Percentiles rank a stretch among this genome's conserved stretches.
Conservation (phyloP, 768 basidiomycete species). For the Terana coerulea region DNA sequence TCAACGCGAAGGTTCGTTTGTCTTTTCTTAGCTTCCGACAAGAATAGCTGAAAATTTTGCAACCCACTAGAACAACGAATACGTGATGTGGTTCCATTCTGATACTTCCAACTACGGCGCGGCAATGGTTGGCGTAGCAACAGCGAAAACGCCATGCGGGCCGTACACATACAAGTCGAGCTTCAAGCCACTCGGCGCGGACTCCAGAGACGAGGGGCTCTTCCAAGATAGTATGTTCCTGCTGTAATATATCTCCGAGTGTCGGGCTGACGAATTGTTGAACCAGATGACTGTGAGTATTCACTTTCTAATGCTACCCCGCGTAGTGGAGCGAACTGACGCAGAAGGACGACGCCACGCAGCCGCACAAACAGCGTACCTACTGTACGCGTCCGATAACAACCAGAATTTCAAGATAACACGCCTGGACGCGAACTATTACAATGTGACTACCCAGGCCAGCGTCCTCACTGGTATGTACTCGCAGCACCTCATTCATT, state of each 20-base stretch:
- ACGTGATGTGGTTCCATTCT: slow-evolving; percentile 73
- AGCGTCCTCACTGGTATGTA: slow-evolving; percentile 41
- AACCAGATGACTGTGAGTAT: slow-evolving; percentile 8
- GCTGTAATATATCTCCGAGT: slow-evolving; percentile 1
- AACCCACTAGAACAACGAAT: slow-evolving; percentile 45
- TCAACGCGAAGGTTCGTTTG: slow-evolving; percentile 43
- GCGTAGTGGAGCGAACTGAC: neutral
- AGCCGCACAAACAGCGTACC: slow-evolving; percentile 47
- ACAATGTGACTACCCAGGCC: slow-evolving; percentile 47
- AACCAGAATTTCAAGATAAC: slow-evolving; percentile 71
- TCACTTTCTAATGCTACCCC: neutral
- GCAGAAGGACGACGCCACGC: neutral
- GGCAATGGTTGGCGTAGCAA: slow-evolving; percentile 61
- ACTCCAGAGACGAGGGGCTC: slow-evolving; percentile 57
- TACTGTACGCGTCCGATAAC: slow-evolving; percentile 63
- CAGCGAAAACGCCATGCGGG: slow-evolving; percentile 54
- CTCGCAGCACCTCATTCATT: neutral
- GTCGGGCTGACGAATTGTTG: neutral
- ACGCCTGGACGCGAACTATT: slow-evolving; percentile 51
- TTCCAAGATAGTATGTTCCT: slow-evolving; percentile 46
- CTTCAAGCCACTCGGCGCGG: slow-evolving; percentile 52
- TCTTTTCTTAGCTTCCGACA: no score
- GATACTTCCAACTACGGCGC: slow-evolving; percentile 60
- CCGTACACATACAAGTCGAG: slow-evolving; percentile 55
- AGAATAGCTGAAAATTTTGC: neutral